Evolutionary conservation across 768 basidiomycete genomes (phyloP), one percentile per base, ranked within the genome.

Genomic region (Daedaleopsis nitida): DNA sequence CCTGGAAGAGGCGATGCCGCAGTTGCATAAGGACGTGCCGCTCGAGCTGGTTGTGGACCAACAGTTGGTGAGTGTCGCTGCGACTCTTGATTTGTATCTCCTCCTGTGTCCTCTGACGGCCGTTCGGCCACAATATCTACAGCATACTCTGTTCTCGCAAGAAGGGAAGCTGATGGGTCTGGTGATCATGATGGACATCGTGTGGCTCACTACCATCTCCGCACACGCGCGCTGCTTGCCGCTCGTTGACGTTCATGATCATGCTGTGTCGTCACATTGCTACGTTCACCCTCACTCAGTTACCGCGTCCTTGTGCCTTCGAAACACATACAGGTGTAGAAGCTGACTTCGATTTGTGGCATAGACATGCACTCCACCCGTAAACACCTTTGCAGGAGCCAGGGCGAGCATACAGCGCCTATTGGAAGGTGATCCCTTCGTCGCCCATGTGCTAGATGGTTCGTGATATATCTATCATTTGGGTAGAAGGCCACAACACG

Each of bases 21-120:
- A 88, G 60, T 76, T 91, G 57, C 79, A 86, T 35, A 84, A 87
- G 69, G 86, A 88, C 63, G 84, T 87, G 13, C 87, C 89, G 2
- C 80, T 86, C 68, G 88, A 90, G 64, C 75, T 88, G 11, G 86
- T 89, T 13, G 87, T 89, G 27, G 83, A 78, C 76, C 88, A 88
- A 72, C 88, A 86, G 74, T 72, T 91, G 71, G 89, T 86, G 44
- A 53, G 73, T 52, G 17, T 10, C 42, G 12, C 24, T 38, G 4
- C 27, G 3, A 10, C n/a, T n/a, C n/a, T n/a, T n/a, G n/a, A 14
- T 3, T 17, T 17, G 39, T 42, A 2, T 10, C 2, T 21, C 21
- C 14, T 6, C 23, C 39, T 9, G 57, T 47, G 70, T 73, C 38
- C 42, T 55, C 1, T 14, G 37, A 45, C 17, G 37, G 16, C 3